These are phyloP conservation scores for Cytospora leucostoma DNA, from an alignment of 2,329 filamentous ascomycete species.

Conservation along the genomic window DNA sequence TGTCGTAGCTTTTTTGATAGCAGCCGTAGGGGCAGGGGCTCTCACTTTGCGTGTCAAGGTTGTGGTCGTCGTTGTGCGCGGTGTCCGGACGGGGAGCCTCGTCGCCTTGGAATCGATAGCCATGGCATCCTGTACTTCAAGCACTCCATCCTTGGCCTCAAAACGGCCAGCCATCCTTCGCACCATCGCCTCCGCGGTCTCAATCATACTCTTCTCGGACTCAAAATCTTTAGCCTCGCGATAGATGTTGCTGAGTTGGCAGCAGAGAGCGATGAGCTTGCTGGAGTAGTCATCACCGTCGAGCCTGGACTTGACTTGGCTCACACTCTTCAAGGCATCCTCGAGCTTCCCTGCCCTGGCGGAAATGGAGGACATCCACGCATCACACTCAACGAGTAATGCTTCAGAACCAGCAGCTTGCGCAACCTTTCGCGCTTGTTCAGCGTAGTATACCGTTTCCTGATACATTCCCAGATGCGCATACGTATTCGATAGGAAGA, in stretches of 20 bases:
- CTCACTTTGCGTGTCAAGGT: constrained; percentile 33
- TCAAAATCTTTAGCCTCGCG: constrained; percentile 50
- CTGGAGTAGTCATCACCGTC: constrained; percentile 47
- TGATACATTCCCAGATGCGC: constrained; percentile 83
- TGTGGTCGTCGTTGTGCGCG: constrained; percentile 33
- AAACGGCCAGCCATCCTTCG: constrained; percentile 35
- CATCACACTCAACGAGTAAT: constrained; percentile 55
- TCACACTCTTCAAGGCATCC: constrained; percentile 57
- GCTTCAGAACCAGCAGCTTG: constrained; percentile 65
- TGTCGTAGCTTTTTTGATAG: constrained; percentile 27
- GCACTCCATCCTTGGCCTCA: neutral
- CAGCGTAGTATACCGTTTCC: constrained; percentile 84
- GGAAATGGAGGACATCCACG: constrained; percentile 58
- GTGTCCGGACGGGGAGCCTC: constrained; percentile 37
- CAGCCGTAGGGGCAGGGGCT: constrained; percentile 27
- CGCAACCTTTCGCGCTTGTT: constrained; percentile 79
- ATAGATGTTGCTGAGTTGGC: constrained; percentile 58
- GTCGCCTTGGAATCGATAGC: constrained; percentile 43
- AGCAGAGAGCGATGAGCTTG: constrained; percentile 50
- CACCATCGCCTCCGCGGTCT: constrained; percentile 52
- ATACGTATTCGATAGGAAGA: constrained; percentile 76
- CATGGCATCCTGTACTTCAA: constrained; percentile 5
- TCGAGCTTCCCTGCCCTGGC: constrained; percentile 60
- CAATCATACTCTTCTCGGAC: constrained; percentile 46
- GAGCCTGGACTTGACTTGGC: constrained; percentile 55